Evolutionary conservation across 805 yeast species (phyloP).

Genomic region (Kuraishia piskuri): DNA sequence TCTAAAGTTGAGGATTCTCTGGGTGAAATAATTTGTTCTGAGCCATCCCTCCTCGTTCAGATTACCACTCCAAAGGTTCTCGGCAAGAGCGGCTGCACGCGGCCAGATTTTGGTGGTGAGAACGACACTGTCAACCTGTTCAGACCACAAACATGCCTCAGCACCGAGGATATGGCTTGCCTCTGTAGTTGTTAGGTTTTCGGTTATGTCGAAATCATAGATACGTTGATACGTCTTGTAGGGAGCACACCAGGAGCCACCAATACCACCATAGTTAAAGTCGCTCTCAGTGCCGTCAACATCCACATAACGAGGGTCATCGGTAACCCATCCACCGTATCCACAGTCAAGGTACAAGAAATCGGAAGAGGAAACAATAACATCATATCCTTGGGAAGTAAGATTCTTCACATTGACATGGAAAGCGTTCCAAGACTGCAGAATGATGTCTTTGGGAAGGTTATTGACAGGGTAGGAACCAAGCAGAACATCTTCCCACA

Average conservation of each 20-base stretch:
- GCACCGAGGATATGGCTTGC: conserved; percentile 26
- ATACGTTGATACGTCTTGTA: conserved; percentile 36
- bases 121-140: conserved; percentile 25
- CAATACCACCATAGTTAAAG: conserved; percentile 21
- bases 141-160: conserved; percentile 31
- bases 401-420: conserved; percentile 18
- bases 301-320: conserved; percentile 25
- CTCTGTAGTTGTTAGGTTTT: conserved; percentile 22
- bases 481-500: conserved; percentile 32
- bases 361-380: conserved; percentile 25
- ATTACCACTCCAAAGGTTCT: conserved; percentile 32
- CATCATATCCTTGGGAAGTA: conserved; percentile 27
- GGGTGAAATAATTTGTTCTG: conserved; percentile 22
- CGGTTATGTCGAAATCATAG: conserved; percentile 26
- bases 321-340: conserved; percentile 26
- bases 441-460: conserved; percentile 23
- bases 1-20: conserved; percentile 28
- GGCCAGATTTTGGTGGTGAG: conserved; percentile 29
- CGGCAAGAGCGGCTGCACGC: conserved; percentile 32
- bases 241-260: conserved; percentile 34
- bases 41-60: conserved; percentile 20
- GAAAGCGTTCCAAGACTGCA: conserved; percentile 25
- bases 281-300: conserved; percentile 5
- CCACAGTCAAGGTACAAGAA: conserved; percentile 34
- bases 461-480: conserved; percentile 17